Percentiles rank a stretch among this genome's conserved stretches.
Evolutionary conservation across 805 yeast genomes (phyloP).

Genomic region (Kuraishia molischiana): DNA sequence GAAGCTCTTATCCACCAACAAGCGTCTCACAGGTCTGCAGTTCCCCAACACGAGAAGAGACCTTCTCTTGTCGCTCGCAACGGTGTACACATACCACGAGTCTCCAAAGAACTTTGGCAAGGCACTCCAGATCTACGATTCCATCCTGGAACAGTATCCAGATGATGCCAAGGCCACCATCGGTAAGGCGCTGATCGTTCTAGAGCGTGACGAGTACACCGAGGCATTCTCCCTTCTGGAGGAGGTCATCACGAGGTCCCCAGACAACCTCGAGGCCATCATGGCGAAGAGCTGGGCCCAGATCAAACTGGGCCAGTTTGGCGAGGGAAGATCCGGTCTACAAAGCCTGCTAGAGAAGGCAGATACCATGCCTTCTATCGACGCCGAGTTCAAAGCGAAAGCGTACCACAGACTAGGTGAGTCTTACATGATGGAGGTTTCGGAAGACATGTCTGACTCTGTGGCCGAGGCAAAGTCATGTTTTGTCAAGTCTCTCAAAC

Average conservation of each 20-base stretch:
- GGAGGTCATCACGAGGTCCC: slow-evolving; percentile 35
- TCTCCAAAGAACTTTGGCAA: slow-evolving; percentile 80
- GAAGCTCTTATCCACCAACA: slow-evolving; percentile 36
- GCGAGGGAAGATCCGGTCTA: slow-evolving; percentile 42
- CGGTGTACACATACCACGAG: slow-evolving; percentile 73
- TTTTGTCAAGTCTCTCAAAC: slow-evolving; percentile 53
- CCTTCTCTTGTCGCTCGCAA: slow-evolving; percentile 58
- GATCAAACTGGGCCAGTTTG: slow-evolving; percentile 39
- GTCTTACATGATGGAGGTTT: slow-evolving; percentile 34
- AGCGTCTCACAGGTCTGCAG: slow-evolving; percentile 33
- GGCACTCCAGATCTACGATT: slow-evolving; percentile 65
- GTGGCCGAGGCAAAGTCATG: slow-evolving; percentile 44
- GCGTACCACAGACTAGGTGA: slow-evolving; percentile 69
- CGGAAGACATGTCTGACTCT: slow-evolving; percentile 13
- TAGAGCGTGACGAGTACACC: slow-evolving; percentile 49
- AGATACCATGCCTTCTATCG: slow-evolving; percentile 45
- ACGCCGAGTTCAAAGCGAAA: slow-evolving; percentile 47
- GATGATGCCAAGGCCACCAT: slow-evolving; percentile 52
- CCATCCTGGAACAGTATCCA: slow-evolving; percentile 37
- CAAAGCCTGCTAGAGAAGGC: slow-evolving; percentile 15
- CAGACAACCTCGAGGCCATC: slow-evolving; percentile 49
- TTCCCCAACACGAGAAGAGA: slow-evolving; percentile 46
- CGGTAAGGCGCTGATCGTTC: slow-evolving; percentile 73
- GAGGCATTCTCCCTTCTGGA: slow-evolving; percentile 46
- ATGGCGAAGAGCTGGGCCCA: slow-evolving; percentile 76